phyloP scores from a whole-genome alignment of 140 eudicot species.

The Cichorium intybus region DNA sequence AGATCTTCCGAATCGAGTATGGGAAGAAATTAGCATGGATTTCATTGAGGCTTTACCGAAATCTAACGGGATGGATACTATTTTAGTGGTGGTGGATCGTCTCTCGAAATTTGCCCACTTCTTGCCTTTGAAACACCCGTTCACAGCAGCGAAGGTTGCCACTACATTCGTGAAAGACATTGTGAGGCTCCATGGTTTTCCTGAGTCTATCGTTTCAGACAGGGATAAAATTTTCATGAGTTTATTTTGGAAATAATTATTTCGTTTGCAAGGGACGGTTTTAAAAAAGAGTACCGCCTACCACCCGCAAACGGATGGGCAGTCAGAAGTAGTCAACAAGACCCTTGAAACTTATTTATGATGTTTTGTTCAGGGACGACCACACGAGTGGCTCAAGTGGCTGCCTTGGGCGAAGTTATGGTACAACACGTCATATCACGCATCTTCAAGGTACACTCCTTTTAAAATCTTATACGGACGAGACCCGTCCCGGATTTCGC shows the following conservation, averaged over 20 bases:
- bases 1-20: background rate
- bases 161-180: background rate
- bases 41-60: background rate
- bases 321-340: background rate
- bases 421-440: background rate
- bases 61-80: background rate
- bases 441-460: background rate
- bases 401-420: background rate
- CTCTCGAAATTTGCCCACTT: background rate
- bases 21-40: background rate
- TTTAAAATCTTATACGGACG: too few relatives aligned
- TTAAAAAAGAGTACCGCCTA: background rate
- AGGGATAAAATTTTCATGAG: background rate
- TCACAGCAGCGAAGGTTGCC: background rate
- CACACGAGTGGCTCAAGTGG: background rate
- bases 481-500: too few relatives aligned
- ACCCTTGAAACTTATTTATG: background rate
- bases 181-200: background rate
- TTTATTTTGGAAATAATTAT: background rate
- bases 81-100: background rate
- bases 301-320: background rate
- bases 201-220: background rate
- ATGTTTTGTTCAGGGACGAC: background rate
- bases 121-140: background rate
- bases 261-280: background rate